Percentiles rank a stretch among this genome's conserved stretches.
Conservation (phyloP, 2,329 filamentous ascomycete species). For the Colletotrichum higginsianum region DNA sequence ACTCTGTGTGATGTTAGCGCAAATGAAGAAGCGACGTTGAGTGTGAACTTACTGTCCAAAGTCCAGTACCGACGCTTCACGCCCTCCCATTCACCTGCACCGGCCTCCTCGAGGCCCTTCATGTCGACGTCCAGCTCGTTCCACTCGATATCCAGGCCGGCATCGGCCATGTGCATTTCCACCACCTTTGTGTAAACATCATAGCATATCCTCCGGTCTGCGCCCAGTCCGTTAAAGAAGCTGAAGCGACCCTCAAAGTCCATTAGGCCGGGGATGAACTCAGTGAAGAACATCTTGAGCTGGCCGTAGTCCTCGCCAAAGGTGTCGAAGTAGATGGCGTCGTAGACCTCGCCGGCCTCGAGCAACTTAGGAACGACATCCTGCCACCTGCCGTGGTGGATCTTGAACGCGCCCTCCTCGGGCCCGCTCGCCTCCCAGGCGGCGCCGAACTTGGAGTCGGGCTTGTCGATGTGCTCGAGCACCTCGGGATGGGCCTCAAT, state of each 20-base stretch:
- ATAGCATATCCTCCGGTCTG: conserved; percentile 93
- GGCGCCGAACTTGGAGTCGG: conserved; percentile 66
- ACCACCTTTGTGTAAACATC: conserved; percentile 95
- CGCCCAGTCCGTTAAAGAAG: conserved; percentile 93
- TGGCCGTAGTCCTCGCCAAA: conserved; percentile 95
- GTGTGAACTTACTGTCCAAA: conserved; percentile 72
- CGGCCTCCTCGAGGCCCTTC: conserved; percentile 73
- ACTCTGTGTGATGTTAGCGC: conserved; percentile 63
- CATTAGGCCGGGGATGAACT: conserved; percentile 86
- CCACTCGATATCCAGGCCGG: conserved; percentile 92
- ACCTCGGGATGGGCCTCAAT: conserved; percentile 89
- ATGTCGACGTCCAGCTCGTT: conserved; percentile 81
- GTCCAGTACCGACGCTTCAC: conserved; percentile 93
- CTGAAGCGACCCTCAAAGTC: conserved; percentile 82
- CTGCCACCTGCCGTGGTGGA: conserved; percentile 86
- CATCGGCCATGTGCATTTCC: conserved; percentile 91
- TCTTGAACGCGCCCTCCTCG: conserved; percentile 77
- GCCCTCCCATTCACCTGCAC: conserved; percentile 87
- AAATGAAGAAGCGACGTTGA: background rate
- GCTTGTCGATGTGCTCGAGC: conserved; percentile 71
- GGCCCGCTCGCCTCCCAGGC: conserved; percentile 70
- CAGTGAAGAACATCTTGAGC: conserved; percentile 88
- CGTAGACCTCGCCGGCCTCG: conserved; percentile 78
- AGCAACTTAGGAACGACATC: conserved; percentile 80
- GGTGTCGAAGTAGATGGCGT: conserved; percentile 97